These are phyloP conservation scores for Fusarium algeriense DNA, from an alignment of 2,329 filamentous ascomycete genomes.

Conservation along the genomic window DNA sequence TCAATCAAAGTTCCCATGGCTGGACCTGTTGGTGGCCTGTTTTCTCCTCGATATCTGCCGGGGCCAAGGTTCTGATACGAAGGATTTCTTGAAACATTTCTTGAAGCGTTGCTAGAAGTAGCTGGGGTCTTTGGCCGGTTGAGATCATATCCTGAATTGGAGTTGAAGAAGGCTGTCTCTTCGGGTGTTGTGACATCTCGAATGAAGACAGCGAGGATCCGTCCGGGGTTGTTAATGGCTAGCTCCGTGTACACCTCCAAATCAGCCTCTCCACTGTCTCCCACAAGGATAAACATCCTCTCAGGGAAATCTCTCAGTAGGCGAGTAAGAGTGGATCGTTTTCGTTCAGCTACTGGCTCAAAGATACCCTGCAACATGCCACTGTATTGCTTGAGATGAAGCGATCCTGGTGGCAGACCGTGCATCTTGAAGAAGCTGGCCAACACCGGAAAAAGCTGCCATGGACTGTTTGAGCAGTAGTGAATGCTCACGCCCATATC, in stretches of 20 bases:
- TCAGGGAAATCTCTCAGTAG: conserved; percentile 91
- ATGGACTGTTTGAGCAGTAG: conserved; percentile 99
- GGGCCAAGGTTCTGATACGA: conserved; percentile 48
- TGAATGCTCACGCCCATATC: conserved; percentile 88
- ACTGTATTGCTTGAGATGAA: conserved; percentile 95
- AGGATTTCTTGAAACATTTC: conserved; percentile 23
- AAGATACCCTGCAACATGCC: conserved; percentile 99
- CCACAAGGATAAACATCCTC: conserved; percentile 89
- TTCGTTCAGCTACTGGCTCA: conserved; percentile 94
- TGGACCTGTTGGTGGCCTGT: conserved; percentile 51
- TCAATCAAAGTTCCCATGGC: conserved; percentile 72
- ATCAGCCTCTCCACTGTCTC: conserved; percentile 96
- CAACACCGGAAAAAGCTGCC: conserved; percentile 94
- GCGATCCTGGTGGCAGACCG: conserved; percentile 85
- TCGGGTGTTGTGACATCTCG: conserved; percentile 91
- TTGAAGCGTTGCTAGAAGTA: conserved; percentile 45
- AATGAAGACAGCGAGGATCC: conserved; percentile 90
- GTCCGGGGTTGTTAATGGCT: conserved; percentile 84
- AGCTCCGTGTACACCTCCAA: conserved; percentile 97
- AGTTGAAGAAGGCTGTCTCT: conserved; percentile 80
- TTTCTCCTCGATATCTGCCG: conserved; percentile 25
- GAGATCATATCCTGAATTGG: conserved; percentile 67
- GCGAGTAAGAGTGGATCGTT: conserved; percentile 87
- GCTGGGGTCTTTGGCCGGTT: conserved; percentile 46
- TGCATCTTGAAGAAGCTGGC: conserved; percentile 85